Percentiles rank a stretch among this genome's conserved stretches.
Evolutionary conservation across 2,329 filamentous ascomycete species (phyloP).

Genomic region (Diaporthe australafricana): DNA sequence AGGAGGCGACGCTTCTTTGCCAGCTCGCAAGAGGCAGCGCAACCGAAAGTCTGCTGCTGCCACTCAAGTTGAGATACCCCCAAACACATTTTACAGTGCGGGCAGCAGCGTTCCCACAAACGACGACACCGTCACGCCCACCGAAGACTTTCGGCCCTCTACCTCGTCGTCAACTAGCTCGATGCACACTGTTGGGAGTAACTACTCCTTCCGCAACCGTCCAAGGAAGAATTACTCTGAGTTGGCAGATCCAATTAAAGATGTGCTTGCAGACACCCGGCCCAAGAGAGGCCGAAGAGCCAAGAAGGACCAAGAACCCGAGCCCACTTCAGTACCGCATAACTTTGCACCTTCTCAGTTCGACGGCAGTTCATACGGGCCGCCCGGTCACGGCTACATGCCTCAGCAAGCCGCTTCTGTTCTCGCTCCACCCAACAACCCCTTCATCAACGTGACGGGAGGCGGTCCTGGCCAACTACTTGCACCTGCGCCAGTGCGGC

Average conservation of each 20-base stretch:
- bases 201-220: conserved; percentile 66
- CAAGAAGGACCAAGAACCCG: conserved; percentile 36
- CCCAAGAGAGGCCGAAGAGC: conserved; percentile 44
- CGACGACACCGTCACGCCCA: conserved; percentile 47
- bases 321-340: conserved; percentile 33
- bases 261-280: conserved; percentile 49
- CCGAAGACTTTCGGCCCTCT: conserved; percentile 62
- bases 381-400: conserved; percentile 22
- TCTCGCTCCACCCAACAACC: conserved; percentile 35
- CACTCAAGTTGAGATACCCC: conserved; percentile 40
- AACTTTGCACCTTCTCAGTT: conserved; percentile 23
- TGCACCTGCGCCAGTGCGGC: conserved; percentile 34
- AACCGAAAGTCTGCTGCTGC: conserved; percentile 30
- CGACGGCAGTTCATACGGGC: conserved; percentile 20
- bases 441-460: conserved; percentile 37
- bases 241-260: conserved; percentile 57
- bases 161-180: conserved; percentile 66
- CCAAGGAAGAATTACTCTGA: conserved; percentile 65
- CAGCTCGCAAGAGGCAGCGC: conserved; percentile 40
- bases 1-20: conserved; percentile 29
- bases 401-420: conserved; percentile 26
- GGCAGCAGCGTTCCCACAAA: conserved; percentile 46
- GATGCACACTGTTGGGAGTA: conserved; percentile 60
- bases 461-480: conserved; percentile 36
- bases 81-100: conserved; percentile 46